These are phyloP conservation scores for Lachancea quebecensis DNA, from an alignment of 805 yeast genomes.

Conservation along the genomic window DNA sequence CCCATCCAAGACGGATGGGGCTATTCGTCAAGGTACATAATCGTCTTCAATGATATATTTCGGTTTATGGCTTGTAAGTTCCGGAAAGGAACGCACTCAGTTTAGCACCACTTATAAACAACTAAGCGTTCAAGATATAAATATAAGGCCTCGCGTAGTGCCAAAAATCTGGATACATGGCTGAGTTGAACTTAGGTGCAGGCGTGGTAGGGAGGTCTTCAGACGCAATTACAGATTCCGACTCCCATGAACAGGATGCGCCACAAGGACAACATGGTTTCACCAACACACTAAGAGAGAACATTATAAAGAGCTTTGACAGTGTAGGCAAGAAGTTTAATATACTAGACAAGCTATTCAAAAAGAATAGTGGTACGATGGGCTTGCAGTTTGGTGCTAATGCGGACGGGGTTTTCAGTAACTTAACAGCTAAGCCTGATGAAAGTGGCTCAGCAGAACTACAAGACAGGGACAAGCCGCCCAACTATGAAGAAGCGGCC, in stretches of 20 bases:
- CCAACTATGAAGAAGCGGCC: constrained; percentile 92
- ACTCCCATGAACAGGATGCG: background rate
- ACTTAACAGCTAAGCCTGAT: constrained; percentile 86
- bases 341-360: constrained; percentile 34
- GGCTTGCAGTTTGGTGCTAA: constrained; percentile 20
- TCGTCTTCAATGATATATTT: background rate
- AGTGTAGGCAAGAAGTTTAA: constrained; percentile 34
- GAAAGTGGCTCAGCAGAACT: constrained; percentile 21
- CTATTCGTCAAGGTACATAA: background rate
- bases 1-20: background rate
- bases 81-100: too few relatives aligned
- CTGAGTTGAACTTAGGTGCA: background rate
- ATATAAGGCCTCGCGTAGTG: background rate
- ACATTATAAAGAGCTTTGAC: constrained; percentile 7
- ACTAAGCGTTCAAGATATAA: background rate
- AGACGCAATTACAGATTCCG: background rate
- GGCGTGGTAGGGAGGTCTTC: constrained; percentile 7
- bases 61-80: background rate
- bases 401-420: constrained; percentile 87
- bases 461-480: constrained; percentile 50
- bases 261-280: constrained; percentile 1
- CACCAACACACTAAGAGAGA: background rate
- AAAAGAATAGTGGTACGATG: constrained; percentile 13
- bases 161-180: background rate
- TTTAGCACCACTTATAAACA: too few relatives aligned